Percentiles rank a stretch among this genome's conserved stretches.
Conservation (phyloP, 495 filamentous ascomycete species). For the Geoglossum glabrum region DNA sequence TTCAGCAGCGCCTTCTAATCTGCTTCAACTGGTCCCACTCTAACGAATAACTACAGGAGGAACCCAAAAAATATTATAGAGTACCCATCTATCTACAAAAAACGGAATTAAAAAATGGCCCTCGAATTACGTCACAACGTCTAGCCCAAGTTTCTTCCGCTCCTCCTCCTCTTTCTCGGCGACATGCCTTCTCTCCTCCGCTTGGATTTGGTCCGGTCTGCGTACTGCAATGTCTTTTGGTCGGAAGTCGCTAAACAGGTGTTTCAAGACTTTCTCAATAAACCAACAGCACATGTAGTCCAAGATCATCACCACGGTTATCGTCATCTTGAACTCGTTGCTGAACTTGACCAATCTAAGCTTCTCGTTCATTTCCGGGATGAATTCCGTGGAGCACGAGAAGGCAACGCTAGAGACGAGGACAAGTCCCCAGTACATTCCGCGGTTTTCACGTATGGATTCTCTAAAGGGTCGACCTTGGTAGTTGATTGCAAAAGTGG, state of each 20-base stretch:
- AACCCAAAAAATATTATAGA: background rate
- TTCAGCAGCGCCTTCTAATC: too few species aligned
- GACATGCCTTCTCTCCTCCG: conserved; percentile 44
- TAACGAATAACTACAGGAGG: background rate
- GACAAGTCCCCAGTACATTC: conserved; percentile 94
- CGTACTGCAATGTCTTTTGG: conserved; percentile 87
- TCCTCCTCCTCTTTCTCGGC: conserved; percentile 30
- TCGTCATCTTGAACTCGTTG: conserved; percentile 67
- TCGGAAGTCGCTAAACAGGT: conserved; percentile 70
- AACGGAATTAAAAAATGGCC: background rate
- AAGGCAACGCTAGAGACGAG: conserved; percentile 80
- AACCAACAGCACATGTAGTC: conserved; percentile 81
- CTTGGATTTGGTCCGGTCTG: conserved; percentile 67
- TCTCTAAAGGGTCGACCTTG: conserved; percentile 96
- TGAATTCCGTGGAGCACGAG: conserved; percentile 86
- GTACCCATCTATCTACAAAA: background rate
- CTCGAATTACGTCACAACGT: background rate
- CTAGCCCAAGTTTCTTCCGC: conserved; percentile 8
- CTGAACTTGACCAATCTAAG: conserved; percentile 87
- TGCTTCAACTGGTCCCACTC: too few species aligned
- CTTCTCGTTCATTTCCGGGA: conserved; percentile 88
- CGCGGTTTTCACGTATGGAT: conserved; percentile 79
- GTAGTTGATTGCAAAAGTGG: conserved; percentile 98
- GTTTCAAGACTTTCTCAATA: conserved; percentile 76
- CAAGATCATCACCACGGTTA: conserved; percentile 69